These are phyloP conservation scores for Nidularia pulvinata DNA, from an alignment of 768 basidiomycete genomes.

Conservation along the genomic window DNA sequence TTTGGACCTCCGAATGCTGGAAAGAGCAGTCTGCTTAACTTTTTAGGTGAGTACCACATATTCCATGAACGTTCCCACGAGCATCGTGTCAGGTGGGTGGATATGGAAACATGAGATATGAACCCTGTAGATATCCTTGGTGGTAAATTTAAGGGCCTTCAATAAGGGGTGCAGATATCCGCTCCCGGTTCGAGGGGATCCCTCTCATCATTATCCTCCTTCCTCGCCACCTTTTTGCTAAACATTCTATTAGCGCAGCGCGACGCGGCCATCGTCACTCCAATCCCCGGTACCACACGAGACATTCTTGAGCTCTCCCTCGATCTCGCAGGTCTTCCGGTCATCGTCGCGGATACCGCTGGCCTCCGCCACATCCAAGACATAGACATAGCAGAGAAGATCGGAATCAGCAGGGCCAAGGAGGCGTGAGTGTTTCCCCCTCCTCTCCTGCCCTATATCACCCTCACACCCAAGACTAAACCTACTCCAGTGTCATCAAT, in stretches of 20 bases:
- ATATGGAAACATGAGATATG: no score
- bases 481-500: constrained; percentile 47
- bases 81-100: no score
- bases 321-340: constrained; percentile 86
- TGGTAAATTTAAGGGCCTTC: no score
- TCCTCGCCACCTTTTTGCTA: background rate
- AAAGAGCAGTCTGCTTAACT: constrained; percentile 90
- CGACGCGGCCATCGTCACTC: constrained; percentile 89
- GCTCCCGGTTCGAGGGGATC: no score
- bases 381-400: constrained; percentile 68
- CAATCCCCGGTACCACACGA: constrained; percentile 86
- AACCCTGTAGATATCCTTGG: no score
- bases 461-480: no score
- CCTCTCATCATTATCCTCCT: no score
- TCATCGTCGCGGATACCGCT: constrained; percentile 85
- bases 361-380: constrained; percentile 74
- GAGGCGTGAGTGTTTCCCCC: constrained; percentile 48
- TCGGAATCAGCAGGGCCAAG: constrained; percentile 78
- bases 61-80: no score
- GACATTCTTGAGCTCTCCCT: constrained; percentile 86
- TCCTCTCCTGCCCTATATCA: background rate
- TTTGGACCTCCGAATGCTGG: constrained; percentile 95
- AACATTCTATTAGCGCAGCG: constrained; percentile 50
- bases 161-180: no score
- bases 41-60: constrained; percentile 53